Conservation (phyloP, 441 rosid species). For the Corymbia calophylla region DNA sequence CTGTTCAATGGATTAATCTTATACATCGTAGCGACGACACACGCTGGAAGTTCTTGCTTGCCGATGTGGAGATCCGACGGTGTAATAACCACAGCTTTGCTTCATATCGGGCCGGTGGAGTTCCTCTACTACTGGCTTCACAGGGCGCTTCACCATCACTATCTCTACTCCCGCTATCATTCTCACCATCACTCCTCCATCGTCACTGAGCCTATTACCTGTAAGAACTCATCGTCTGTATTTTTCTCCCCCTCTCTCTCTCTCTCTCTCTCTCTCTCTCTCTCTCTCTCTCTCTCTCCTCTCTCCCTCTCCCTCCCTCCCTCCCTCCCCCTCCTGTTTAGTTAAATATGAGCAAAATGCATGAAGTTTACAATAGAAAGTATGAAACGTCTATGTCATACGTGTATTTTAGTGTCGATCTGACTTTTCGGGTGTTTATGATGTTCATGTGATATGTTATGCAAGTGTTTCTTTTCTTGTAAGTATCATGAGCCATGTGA, state of each 20-base stretch:
- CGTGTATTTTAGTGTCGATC: neutral
- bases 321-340: neutral
- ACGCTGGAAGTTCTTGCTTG: neutral
- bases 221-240: slow-evolving; percentile 16
- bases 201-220: slow-evolving; percentile 48
- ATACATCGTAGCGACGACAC: slow-evolving; percentile 8
- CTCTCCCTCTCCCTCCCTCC: neutral
- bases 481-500: neutral
- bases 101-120: slow-evolving; percentile 48
- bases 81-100: slow-evolving; percentile 10
- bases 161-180: slow-evolving; percentile 54
- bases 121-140: slow-evolving; percentile 53
- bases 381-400: neutral
- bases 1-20: slow-evolving; percentile 26
- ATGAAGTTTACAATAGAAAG: neutral
- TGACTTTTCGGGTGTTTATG: neutral
- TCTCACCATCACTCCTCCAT: slow-evolving; percentile 58
- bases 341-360: neutral
- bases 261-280: too few relatives aligned
- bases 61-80: slow-evolving; percentile 39
- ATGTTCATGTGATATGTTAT: neutral
- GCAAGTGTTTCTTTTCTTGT: neutral
- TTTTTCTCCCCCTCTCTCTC: neutral
- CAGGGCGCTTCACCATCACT: slow-evolving; percentile 50
- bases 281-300: neutral